Conservation (phyloP, 2,329 filamentous ascomycete species). For the Grosmannia huntii region DNA sequence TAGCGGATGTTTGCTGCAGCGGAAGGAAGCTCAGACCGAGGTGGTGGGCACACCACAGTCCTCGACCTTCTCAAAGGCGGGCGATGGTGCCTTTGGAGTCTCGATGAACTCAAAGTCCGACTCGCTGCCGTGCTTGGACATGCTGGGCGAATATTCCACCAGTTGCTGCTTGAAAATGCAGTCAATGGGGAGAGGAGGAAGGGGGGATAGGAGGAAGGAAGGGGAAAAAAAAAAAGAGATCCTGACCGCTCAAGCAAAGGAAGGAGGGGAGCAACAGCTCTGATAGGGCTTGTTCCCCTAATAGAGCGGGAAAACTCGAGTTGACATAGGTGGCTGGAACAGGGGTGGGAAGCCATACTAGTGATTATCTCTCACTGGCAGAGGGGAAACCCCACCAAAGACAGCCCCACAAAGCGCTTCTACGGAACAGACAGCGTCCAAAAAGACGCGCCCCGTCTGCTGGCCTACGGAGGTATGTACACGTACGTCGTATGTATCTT, state of each 20-base stretch:
- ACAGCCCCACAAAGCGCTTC: no score
- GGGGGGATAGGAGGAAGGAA: not conserved
- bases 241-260: not conserved
- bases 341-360: not conserved
- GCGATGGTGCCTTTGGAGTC: slow-evolving; percentile 37
- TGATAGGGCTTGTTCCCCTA: slow-evolving; percentile 1
- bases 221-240: not conserved
- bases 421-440: no score
- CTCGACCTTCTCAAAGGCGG: slow-evolving; percentile 36
- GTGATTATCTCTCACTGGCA: not conserved
- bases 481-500: no score
- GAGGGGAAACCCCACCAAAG: no score
- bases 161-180: not conserved
- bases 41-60: slow-evolving; percentile 44
- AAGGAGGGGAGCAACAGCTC: not conserved
- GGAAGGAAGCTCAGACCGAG: slow-evolving; percentile 25
- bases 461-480: no score
- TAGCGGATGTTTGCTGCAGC: not conserved
- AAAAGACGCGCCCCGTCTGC: no score
- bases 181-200: no score
- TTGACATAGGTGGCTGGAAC: not conserved
- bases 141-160: slow-evolving; percentile 19
- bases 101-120: slow-evolving; percentile 53
- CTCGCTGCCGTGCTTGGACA: slow-evolving; percentile 39
- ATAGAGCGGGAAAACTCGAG: not conserved